A percentile compares a stretch with the other conserved stretches of the same genome.
These are phyloP conservation scores for Stygiomarasmius scandens DNA, from an alignment of 1,284 basidiomycete species.

Conservation along the genomic window DNA sequence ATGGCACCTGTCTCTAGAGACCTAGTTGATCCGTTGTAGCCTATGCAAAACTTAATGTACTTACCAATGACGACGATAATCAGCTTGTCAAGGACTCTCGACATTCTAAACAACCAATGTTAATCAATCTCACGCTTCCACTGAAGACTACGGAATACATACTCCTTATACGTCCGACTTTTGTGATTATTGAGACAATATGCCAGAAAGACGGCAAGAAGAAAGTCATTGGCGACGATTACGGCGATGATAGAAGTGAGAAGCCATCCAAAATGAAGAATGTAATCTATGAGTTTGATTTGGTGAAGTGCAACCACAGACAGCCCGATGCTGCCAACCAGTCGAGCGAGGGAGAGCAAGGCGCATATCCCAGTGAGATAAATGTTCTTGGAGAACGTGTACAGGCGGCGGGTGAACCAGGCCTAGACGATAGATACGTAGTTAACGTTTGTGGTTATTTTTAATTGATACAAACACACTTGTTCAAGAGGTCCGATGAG, in stretches of 20 bases:
- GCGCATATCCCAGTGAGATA: slow-evolving; percentile 1
- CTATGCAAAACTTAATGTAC: neutral
- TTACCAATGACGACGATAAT: neutral
- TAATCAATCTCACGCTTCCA: neutral
- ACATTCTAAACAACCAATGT: neutral
- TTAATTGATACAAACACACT: neutral
- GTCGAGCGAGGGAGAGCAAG: neutral
- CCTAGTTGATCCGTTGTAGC: neutral
- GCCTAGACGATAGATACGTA: neutral
- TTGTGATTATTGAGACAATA: neutral
- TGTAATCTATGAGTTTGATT: neutral
- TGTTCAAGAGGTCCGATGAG: slow-evolving; percentile 8
- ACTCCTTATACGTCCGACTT: neutral
- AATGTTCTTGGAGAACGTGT: slow-evolving; percentile 6
- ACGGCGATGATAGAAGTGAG: neutral
- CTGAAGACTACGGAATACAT: neutral
- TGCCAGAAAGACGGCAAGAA: neutral
- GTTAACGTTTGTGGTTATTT: neutral
- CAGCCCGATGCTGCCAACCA: neutral
- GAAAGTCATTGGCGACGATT: neutral
- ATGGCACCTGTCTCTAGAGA: slow-evolving; percentile 2
- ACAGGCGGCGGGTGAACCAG: slow-evolving; percentile 5
- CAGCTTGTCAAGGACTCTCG: neutral
- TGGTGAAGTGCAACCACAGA: neutral
- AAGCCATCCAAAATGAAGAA: slow-evolving; percentile 3